These are phyloP conservation scores for Eutrema japonicum DNA, from an alignment of 345 rosid genomes.

Conservation along the genomic window DNA sequence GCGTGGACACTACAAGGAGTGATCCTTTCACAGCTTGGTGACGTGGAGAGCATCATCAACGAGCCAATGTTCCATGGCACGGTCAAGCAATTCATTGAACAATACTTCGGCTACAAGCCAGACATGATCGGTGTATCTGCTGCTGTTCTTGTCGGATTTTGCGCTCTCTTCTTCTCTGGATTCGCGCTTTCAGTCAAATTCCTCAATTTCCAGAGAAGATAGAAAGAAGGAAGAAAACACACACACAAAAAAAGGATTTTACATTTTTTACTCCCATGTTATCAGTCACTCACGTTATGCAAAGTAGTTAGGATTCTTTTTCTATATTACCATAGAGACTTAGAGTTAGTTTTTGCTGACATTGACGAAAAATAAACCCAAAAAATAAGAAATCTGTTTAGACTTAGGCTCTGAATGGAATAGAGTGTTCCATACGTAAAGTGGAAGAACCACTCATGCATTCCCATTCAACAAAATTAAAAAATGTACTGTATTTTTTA, in stretches of 20 bases:
- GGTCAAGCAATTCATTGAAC: constrained; percentile 65
- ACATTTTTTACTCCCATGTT: background rate
- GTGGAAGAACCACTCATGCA: no score
- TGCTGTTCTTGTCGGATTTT: constrained; percentile 58
- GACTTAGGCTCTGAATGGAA: no score
- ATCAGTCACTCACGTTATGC: background rate
- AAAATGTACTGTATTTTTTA: no score
- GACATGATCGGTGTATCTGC: constrained; percentile 58
- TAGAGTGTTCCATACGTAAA: no score
- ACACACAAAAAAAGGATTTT: background rate
- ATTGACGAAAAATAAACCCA: background rate
- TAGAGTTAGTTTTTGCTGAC: constrained; percentile 12
- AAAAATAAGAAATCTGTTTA: background rate
- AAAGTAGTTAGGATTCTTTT: constrained; percentile 2
- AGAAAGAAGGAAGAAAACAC: constrained; percentile 3
- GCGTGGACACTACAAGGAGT: constrained; percentile 86
- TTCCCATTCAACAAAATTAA: no score
- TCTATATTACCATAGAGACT: background rate
- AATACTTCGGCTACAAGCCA: constrained; percentile 51
- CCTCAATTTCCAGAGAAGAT: constrained; percentile 87
- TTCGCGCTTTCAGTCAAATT: constrained; percentile 66
- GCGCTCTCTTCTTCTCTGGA: constrained; percentile 61
- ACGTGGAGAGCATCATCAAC: constrained; percentile 61
- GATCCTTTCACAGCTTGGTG: constrained; percentile 81
- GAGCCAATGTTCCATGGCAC: constrained; percentile 62